Conservation (phyloP, 2,329 filamentous ascomycete species). For the Pseudogymnoascus sp. region DNA sequence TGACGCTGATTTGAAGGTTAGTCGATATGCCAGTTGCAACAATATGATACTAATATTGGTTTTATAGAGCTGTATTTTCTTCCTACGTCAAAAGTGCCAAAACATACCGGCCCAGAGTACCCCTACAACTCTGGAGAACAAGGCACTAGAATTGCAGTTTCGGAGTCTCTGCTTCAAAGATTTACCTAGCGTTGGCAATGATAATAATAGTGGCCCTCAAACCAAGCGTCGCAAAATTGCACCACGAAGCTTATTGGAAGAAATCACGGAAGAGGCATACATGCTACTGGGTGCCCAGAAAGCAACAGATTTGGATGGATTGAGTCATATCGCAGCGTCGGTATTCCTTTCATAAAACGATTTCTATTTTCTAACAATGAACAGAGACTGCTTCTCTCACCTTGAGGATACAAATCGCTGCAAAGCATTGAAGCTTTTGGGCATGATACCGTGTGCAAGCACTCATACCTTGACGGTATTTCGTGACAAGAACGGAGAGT, state of each 20-base stretch:
- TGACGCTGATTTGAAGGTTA: constrained; percentile 5
- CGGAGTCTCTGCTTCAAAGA: constrained; percentile 15
- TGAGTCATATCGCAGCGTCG: constrained; percentile 41
- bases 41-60: not conserved
- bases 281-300: constrained; percentile 29
- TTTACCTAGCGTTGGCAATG: not conserved
- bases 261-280: constrained; percentile 28
- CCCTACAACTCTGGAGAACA: constrained; percentile 17
- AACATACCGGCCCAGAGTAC: not conserved
- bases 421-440: constrained; percentile 44
- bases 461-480: constrained; percentile 35
- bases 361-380: constrained; percentile 11
- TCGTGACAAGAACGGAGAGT: constrained; percentile 23
- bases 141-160: constrained; percentile 21
- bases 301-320: constrained; percentile 28
- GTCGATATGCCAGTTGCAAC: not conserved
- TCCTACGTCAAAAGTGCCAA: constrained; percentile 19
- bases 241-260: constrained; percentile 28
- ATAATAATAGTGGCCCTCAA: constrained; percentile 14
- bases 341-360: constrained; percentile 21
- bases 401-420: constrained; percentile 43
- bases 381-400: constrained; percentile 35
- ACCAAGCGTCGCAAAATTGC: constrained; percentile 26
- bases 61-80: constrained; percentile 15
- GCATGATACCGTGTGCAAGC: constrained; percentile 47